These are phyloP conservation scores for Serpula lacrymans DNA, from an alignment of 768 basidiomycete genomes.

Conservation along the genomic window DNA sequence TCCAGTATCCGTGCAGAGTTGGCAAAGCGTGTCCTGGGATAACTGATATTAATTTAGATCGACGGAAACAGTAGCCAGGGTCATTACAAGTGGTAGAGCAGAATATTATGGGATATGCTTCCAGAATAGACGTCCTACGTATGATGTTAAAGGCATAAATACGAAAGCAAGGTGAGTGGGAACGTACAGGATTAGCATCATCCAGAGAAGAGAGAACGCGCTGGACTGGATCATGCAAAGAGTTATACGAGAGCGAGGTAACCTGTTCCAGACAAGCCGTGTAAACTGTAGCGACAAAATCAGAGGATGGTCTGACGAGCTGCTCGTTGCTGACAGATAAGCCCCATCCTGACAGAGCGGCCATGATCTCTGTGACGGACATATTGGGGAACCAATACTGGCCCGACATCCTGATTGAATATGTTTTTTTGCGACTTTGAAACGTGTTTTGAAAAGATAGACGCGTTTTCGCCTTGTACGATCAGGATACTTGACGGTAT, in stretches of 20 bases:
- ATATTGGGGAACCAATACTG: slow-evolving; percentile 66
- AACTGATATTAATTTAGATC: slow-evolving; percentile 5
- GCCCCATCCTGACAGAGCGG: slow-evolving; percentile 65
- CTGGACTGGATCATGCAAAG: slow-evolving; percentile 57
- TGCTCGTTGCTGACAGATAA: slow-evolving; percentile 65
- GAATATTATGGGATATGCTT: slow-evolving; percentile 57
- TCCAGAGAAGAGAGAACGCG: slow-evolving; percentile 49
- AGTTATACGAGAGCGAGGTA: slow-evolving; percentile 56
- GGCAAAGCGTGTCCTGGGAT: slow-evolving; percentile 68
- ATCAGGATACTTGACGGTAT: too few relatives aligned
- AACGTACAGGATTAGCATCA: slow-evolving; percentile 52
- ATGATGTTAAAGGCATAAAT: neutral
- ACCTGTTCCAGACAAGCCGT: slow-evolving; percentile 70
- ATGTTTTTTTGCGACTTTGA: too few relatives aligned
- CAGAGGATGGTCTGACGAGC: slow-evolving; percentile 60
- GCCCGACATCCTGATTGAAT: slow-evolving; percentile 25
- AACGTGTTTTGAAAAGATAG: too few relatives aligned
- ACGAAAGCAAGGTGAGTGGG: neutral
- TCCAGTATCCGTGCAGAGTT: slow-evolving; percentile 70
- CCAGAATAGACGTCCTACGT: slow-evolving; percentile 62
- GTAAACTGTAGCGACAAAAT: slow-evolving; percentile 71
- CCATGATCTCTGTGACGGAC: slow-evolving; percentile 59
- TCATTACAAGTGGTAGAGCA: slow-evolving; percentile 65
- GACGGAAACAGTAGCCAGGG: neutral
- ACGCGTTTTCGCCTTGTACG: too few relatives aligned